These are phyloP conservation scores for Jackrogersella multiformis DNA, from an alignment of 495 filamentous ascomycete species.

Conservation along the genomic window DNA sequence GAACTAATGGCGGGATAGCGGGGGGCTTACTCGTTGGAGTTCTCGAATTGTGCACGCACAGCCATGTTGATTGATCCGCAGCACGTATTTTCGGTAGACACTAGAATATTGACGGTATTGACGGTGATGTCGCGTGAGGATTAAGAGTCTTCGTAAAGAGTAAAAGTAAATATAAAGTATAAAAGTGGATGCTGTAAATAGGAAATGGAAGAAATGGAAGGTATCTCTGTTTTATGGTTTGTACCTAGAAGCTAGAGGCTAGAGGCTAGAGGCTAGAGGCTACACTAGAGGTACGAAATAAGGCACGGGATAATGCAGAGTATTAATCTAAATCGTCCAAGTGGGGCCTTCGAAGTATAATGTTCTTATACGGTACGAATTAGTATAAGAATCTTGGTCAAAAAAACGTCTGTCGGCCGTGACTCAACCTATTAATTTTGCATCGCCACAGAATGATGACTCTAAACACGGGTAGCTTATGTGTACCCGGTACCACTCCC, in stretches of 20 bases:
- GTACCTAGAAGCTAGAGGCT: too few species aligned
- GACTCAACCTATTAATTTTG: constrained; percentile 30
- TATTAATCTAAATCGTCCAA: constrained; percentile 29
- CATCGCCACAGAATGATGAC: constrained; percentile 35
- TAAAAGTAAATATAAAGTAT: neutral
- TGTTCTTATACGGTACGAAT: constrained; percentile 6
- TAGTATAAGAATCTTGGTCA: neutral
- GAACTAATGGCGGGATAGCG: constrained; percentile 40
- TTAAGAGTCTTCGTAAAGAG: neutral
- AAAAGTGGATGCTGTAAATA: neutral
- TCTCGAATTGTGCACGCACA: constrained; percentile 93
- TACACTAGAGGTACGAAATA: too few species aligned
- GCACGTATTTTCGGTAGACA: constrained; percentile 7
- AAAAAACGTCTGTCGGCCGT: neutral
- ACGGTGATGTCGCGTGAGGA: neutral
- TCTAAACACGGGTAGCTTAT: neutral
- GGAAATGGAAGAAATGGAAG: neutral
- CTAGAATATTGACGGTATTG: constrained; percentile 27
- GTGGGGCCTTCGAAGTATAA: constrained; percentile 15
- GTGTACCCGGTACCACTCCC: neutral
- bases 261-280: too few species aligned
- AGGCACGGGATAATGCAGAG: constrained; percentile 14
- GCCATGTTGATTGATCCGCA: constrained; percentile 63
- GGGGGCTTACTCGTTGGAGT: constrained; percentile 91
- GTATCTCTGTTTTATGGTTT: neutral